A percentile compares a stretch with the other conserved stretches of the same genome.
phyloP scores from a whole-genome alignment of 2,329 filamentous ascomycete species.

The Alternaria incomplexa region DNA sequence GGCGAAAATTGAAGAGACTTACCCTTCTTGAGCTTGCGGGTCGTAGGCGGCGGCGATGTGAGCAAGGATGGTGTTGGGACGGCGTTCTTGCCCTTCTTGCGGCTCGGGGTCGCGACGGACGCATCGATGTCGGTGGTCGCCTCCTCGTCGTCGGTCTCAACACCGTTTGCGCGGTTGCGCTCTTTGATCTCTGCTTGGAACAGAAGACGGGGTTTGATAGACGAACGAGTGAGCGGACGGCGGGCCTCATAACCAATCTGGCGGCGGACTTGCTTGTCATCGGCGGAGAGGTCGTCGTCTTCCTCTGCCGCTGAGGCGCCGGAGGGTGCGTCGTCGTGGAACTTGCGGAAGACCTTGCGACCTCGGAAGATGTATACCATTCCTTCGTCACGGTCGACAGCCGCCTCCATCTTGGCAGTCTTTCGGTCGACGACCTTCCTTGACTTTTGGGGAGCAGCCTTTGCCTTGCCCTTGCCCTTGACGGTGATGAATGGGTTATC shows the following conservation, averaged over 20 bases:
- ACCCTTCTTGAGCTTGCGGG: slow-evolving; percentile 67
- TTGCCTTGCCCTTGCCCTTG: slow-evolving; percentile 54
- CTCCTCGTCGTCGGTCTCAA: slow-evolving; percentile 63
- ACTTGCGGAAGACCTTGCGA: slow-evolving; percentile 78
- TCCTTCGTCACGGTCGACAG: slow-evolving; percentile 70
- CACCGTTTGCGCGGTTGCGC: slow-evolving; percentile 48
- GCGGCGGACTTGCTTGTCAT: slow-evolving; percentile 47
- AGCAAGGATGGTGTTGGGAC: slow-evolving; percentile 56
- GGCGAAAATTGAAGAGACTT: slow-evolving; percentile 28
- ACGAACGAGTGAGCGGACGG: slow-evolving; percentile 68
- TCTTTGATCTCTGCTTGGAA: slow-evolving; percentile 64
- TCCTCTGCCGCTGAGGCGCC: slow-evolving; percentile 46
- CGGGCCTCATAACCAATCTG: slow-evolving; percentile 48
- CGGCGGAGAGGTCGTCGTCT: slow-evolving; percentile 37
- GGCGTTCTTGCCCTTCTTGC: slow-evolving; percentile 52
- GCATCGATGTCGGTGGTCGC: slow-evolving; percentile 61
- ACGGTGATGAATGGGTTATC: slow-evolving; percentile 76
- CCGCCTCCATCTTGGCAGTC: slow-evolving; percentile 67
- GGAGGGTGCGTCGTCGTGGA: slow-evolving; percentile 51
- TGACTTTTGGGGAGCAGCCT: slow-evolving; percentile 55
- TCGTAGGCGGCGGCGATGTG: slow-evolving; percentile 62
- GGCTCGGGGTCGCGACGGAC: slow-evolving; percentile 36
- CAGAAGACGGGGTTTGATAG: slow-evolving; percentile 73
- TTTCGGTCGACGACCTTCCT: slow-evolving; percentile 59
- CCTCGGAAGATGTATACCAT: slow-evolving; percentile 80